Evolutionary conservation across 164 flowering plant genomes (phyloP).

Genomic region (Vitis rupestris): DNA sequence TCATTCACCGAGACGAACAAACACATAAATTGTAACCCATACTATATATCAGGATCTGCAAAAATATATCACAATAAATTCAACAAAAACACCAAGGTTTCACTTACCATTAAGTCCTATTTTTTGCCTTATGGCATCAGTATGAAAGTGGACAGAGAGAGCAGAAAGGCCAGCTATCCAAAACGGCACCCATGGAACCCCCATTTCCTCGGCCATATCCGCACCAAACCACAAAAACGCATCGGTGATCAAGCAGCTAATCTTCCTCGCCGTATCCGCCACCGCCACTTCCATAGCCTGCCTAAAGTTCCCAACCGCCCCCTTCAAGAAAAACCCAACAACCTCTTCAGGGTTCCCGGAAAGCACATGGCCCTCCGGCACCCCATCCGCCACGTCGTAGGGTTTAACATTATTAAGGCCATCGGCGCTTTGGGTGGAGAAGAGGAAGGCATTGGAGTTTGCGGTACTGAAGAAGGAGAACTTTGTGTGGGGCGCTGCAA

Average conservation of each 20-base stretch:
- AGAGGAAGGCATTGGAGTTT: constrained; percentile 19
- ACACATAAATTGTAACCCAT: no score
- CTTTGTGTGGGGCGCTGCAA: constrained; percentile 10
- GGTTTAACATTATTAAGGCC: constrained; percentile 14
- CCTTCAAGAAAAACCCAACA: constrained; percentile 8
- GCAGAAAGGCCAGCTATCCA: constrained; percentile 14
- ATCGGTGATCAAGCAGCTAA: constrained; percentile 15
- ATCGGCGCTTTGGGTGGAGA: not conserved
- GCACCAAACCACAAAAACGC: constrained; percentile 23
- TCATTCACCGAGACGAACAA: no score
- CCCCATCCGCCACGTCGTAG: constrained; percentile 31
- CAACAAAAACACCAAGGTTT: no score
- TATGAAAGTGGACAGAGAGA: constrained; percentile 6
- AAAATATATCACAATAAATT: no score
- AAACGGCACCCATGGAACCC: constrained; percentile 20
- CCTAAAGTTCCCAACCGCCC: not conserved
- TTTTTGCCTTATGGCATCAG: constrained; percentile 3
- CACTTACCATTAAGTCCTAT: not conserved
- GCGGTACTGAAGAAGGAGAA: constrained; percentile 23
- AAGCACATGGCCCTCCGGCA: constrained; percentile 22
- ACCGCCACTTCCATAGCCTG: constrained; percentile 8
- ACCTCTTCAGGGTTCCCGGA: constrained; percentile 1
- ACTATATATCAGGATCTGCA: no score
- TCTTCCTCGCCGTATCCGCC: constrained; percentile 4
- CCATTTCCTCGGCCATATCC: constrained; percentile 18